Evolutionary conservation across 192 early-diverging fungal genomes (phyloP).

Genomic region (Coemansia sp.): DNA sequence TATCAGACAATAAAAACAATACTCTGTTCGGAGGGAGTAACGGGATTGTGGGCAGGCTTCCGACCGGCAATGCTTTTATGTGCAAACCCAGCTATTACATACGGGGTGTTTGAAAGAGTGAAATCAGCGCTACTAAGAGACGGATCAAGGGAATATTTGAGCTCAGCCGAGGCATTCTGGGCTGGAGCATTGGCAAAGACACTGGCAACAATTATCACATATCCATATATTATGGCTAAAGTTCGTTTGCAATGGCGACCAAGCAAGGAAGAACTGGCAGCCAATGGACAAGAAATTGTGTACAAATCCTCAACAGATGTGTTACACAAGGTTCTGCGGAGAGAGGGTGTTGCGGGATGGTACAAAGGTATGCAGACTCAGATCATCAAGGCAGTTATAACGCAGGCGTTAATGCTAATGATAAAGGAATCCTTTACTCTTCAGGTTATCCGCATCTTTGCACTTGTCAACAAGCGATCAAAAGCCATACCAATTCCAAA

Average conservation of each 20-base stretch:
- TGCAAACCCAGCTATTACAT: constrained; percentile 96
- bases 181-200: constrained; percentile 94
- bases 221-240: constrained; percentile 99
- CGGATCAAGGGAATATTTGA: constrained; percentile 55
- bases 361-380: constrained; percentile 95
- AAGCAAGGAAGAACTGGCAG: constrained; percentile 62
- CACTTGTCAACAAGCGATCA: constrained; percentile 11
- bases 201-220: constrained; percentile 78
- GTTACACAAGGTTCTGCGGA: constrained; percentile 70
- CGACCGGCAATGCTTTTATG: constrained; percentile 88
- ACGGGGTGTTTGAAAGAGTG: constrained; percentile 87
- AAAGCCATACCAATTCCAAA: neutral
- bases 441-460: constrained; percentile 42
- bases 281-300: constrained; percentile 52
- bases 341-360: constrained; percentile 86
- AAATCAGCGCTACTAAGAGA: constrained; percentile 61
- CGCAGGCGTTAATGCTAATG: constrained; percentile 96
- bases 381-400: constrained; percentile 98
- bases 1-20: constrained; percentile 67
- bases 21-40: constrained; percentile 72
- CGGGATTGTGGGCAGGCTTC: constrained; percentile 89
- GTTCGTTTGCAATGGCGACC: constrained; percentile 92
- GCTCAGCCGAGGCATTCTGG: constrained; percentile 83
- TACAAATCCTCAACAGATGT: constrained; percentile 88
- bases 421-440: constrained; percentile 87